Evolutionary conservation across 768 basidiomycete genomes (phyloP).

Genomic region (Calocybe cyanea): DNA sequence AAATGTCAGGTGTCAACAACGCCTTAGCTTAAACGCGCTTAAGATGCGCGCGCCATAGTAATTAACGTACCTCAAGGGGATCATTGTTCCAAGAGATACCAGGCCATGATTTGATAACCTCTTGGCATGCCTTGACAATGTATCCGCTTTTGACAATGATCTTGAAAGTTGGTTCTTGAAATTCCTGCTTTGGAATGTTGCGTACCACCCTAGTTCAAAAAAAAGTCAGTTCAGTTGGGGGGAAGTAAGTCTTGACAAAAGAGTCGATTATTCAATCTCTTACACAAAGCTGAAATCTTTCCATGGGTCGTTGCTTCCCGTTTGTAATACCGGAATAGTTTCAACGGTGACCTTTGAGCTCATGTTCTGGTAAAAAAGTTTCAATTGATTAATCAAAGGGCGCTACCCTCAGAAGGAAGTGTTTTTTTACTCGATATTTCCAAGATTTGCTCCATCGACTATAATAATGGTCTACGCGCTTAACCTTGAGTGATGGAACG

Average conservation of each 20-base stretch:
- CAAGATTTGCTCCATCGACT: constrained; percentile 52
- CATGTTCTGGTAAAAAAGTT: constrained; percentile 37
- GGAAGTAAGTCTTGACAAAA: not conserved
- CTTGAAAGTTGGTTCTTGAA: constrained; percentile 42
- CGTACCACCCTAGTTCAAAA: constrained; percentile 48
- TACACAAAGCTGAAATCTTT: constrained; percentile 55
- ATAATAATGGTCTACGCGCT: constrained; percentile 31
- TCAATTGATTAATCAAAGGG: not conserved
- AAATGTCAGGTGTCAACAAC: too few species aligned
- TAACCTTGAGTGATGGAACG: too few species aligned
- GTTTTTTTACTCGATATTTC: constrained; percentile 52
- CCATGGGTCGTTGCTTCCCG: constrained; percentile 48
- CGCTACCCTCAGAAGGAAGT: not conserved
- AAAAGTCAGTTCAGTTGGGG: not conserved
- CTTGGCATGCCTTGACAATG: constrained; percentile 53
- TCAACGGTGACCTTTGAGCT: constrained; percentile 51
- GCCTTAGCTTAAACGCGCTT: too few species aligned
- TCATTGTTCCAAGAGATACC: constrained; percentile 61
- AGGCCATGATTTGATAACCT: constrained; percentile 54
- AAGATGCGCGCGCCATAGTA: too few species aligned
- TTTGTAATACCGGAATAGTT: constrained; percentile 34
- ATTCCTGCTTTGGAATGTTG: constrained; percentile 37
- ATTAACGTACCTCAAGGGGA: constrained; percentile 49
- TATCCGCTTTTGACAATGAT: constrained; percentile 57
- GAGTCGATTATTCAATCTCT: constrained; percentile 15